Evolutionary conservation across 495 filamentous ascomycete genomes (phyloP), one percentile per base, ranked within the genome.

Genomic region (Aspergillus kassunensis): DNA sequence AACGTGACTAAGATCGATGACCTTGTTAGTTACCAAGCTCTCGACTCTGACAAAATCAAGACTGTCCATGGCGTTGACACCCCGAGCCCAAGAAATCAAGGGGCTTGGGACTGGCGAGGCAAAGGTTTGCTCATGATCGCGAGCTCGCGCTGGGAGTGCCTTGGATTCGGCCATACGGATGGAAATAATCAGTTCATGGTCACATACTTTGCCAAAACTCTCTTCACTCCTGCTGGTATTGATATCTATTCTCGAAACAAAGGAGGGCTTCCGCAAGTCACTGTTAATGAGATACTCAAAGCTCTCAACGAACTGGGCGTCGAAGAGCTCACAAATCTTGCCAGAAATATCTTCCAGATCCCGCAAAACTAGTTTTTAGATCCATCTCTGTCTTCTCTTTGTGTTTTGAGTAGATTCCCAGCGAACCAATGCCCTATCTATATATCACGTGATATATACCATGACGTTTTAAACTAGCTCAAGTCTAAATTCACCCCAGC

Each of bases 201-300:
- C 4, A 91, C 85, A 3, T 88, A 81, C 71, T 93, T 91, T 62
- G 79, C 79, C 51, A 83, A 83, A 51, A 90, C 84, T 27, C 49
- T 85, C 40, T 91, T 91, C 58, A 89, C 86, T 39, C 83, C 83
- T 37, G 83, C 85, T 51, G 89, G 88, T 1, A 58, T 91, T 27
- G 88, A 91, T 72, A 67, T 91, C 25, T 89, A 88, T 66, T 80
- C 77, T 20, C 66, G 82, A 51, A 61, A 64, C 13, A 72, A 65
- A 56, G 80, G 76, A 51, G 82, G 84, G 4, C 49, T 82, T 46
- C 64, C 64, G 13, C 63, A 69, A 55, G 71, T 65, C 51, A 75
- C 77, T 16, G 30, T 81, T 34, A 69, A 71, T 52, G 60, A 52
- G 9, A 73, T 83, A 29, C 68, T 74, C 48, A 51, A 63, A 8